Percentiles rank a stretch among this genome's conserved stretches.
phyloP scores from a whole-genome alignment of 2,329 filamentous ascomycete genomes.

The Penicillium sp. region DNA sequence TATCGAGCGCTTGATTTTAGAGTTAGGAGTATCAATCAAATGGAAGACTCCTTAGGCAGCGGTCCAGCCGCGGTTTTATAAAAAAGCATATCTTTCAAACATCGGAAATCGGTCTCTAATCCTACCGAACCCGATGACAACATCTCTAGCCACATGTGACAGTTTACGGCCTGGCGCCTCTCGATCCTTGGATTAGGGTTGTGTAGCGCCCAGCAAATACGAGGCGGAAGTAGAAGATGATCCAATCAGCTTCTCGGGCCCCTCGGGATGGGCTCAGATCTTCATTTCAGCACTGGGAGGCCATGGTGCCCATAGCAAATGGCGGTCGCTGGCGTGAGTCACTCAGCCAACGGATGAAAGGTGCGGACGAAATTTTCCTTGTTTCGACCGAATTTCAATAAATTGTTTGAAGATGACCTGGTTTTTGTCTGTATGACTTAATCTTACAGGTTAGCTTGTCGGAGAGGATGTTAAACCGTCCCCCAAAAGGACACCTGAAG shows the following conservation, averaged over 20 bases:
- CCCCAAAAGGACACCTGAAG: background rate
- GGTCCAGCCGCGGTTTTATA: background rate
- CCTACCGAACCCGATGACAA: background rate
- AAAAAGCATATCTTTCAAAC: background rate
- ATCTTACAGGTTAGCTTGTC: background rate
- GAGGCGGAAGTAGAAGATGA: background rate
- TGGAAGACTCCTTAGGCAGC: background rate
- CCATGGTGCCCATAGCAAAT: background rate
- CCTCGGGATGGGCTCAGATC: background rate
- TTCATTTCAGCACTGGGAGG: background rate
- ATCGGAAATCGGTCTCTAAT: background rate
- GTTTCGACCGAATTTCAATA: background rate
- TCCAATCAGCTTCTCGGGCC: background rate
- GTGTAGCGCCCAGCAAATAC: constrained; percentile 1
- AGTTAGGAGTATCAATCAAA: background rate
- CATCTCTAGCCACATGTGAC: background rate
- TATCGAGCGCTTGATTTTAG: background rate
- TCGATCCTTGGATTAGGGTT: constrained; percentile 1
- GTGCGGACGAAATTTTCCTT: background rate
- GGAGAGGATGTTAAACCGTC: background rate
- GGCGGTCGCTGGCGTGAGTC: background rate
- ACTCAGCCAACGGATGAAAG: background rate
- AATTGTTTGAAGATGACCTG: background rate
- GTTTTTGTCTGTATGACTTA: background rate
- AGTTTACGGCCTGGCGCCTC: background rate